Conservation (phyloP, 495 filamentous ascomycete genomes). For the Xylaria telfairii region DNA sequence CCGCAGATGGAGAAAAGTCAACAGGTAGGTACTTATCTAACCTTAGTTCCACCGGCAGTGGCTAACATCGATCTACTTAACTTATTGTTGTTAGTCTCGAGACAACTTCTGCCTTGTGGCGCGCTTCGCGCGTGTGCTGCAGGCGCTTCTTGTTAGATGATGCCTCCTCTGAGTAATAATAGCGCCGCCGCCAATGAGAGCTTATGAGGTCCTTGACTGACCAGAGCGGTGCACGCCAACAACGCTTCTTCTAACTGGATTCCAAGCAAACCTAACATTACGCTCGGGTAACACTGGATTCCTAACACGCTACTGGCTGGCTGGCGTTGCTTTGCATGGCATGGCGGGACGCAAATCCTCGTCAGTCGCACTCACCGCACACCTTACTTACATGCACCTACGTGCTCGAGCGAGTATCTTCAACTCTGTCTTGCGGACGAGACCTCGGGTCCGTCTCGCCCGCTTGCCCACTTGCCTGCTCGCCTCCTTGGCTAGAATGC, state of each 20-base stretch:
- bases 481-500: background rate
- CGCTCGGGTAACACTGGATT: background rate
- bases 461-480: background rate
- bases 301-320: background rate
- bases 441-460: no score
- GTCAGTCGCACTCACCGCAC: background rate
- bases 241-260: slow-evolving; percentile 12
- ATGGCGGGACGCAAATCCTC: slow-evolving; percentile 4
- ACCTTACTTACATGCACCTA: background rate
- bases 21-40: slow-evolving; percentile 1
- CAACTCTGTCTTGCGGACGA: background rate
- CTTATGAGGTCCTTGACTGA: background rate
- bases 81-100: background rate
- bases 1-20: slow-evolving; percentile 10
- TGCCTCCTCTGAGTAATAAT: background rate
- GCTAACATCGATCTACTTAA: background rate
- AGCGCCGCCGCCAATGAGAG: slow-evolving; percentile 1
- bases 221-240: background rate
- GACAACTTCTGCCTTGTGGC: slow-evolving; percentile 7
- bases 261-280: background rate
- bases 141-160: slow-evolving; percentile 16
- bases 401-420: background rate
- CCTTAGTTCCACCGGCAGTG: background rate
- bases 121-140: slow-evolving; percentile 18
- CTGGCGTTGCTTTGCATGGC: background rate